Evolutionary conservation across 2,329 filamentous ascomycete genomes (phyloP).

Genomic region (Penicillium hesseltinei): DNA sequence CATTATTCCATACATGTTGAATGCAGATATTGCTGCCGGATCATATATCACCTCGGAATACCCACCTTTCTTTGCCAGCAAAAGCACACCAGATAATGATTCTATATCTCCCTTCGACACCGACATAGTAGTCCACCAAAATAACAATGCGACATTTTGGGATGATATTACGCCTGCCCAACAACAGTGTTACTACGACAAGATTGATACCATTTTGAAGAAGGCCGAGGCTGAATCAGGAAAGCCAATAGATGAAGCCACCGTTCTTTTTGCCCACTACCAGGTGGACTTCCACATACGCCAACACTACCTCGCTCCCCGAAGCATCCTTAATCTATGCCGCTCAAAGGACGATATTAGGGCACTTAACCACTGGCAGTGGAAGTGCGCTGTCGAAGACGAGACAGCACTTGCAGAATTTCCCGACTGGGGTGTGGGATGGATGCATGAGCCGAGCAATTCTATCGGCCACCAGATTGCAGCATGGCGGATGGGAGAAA

Average conservation of each 20-base stretch:
- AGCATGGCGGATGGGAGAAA: neutral
- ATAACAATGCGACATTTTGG: constrained; percentile 16
- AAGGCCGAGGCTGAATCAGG: neutral
- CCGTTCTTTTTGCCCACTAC: constrained; percentile 29
- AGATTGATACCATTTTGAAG: constrained; percentile 18
- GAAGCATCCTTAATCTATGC: constrained; percentile 29
- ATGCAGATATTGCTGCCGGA: constrained; percentile 15
- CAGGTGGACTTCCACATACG: constrained; percentile 35
- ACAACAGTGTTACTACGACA: constrained; percentile 18
- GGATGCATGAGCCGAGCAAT: constrained; percentile 4
- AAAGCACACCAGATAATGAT: constrained; percentile 4
- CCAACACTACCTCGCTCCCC: constrained; percentile 27
- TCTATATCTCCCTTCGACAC: constrained; percentile 17
- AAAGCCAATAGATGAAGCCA: constrained; percentile 10
- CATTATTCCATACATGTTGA: constrained; percentile 17
- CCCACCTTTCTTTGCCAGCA: constrained; percentile 22
- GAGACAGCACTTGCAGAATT: neutral
- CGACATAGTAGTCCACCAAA: neutral
- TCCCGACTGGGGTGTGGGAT: neutral
- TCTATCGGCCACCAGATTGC: neutral
- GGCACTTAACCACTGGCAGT: constrained; percentile 28
- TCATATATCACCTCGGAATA: constrained; percentile 18
- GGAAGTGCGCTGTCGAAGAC: constrained; percentile 14
- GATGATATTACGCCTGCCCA: constrained; percentile 10
- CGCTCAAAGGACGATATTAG: constrained; percentile 29